These are phyloP conservation scores for Tetragonia tetragonoides DNA, from an alignment of 148 eudicot genomes.

Conservation along the genomic window DNA sequence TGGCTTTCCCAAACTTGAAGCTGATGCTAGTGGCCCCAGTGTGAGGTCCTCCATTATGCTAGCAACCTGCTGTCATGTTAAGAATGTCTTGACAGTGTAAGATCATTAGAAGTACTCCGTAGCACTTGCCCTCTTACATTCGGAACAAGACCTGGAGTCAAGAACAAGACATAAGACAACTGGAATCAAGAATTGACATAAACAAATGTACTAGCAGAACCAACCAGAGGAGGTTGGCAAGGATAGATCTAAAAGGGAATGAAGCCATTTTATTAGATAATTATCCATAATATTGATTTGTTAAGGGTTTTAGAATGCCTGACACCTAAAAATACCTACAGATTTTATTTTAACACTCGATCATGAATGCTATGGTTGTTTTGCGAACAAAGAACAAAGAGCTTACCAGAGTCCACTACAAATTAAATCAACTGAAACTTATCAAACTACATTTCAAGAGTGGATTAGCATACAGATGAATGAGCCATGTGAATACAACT, in stretches of 20 bases:
- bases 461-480: neutral
- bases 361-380: no score
- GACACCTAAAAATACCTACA: no score
- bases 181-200: neutral
- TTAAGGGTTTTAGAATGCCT: no score
- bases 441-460: neutral
- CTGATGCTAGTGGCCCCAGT: constrained; percentile 41
- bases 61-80: constrained; percentile 41
- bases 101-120: constrained; percentile 31
- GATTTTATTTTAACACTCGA: no score
- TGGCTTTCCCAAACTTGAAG: constrained; percentile 49
- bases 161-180: neutral
- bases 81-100: neutral
- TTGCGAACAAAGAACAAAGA: constrained; percentile 61
- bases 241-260: neutral
- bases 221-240: neutral
- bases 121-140: constrained; percentile 78
- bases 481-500: neutral
- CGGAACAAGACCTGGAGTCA: constrained; percentile 73
- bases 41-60: constrained; percentile 70
- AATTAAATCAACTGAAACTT: constrained; percentile 4
- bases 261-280: constrained; percentile 9
- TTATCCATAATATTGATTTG: constrained; percentile 27
- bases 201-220: neutral
- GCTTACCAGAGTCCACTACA: constrained; percentile 52